phyloP scores from a whole-genome alignment of 2,329 filamentous ascomycete genomes.

The Aspergillus ruber region DNA sequence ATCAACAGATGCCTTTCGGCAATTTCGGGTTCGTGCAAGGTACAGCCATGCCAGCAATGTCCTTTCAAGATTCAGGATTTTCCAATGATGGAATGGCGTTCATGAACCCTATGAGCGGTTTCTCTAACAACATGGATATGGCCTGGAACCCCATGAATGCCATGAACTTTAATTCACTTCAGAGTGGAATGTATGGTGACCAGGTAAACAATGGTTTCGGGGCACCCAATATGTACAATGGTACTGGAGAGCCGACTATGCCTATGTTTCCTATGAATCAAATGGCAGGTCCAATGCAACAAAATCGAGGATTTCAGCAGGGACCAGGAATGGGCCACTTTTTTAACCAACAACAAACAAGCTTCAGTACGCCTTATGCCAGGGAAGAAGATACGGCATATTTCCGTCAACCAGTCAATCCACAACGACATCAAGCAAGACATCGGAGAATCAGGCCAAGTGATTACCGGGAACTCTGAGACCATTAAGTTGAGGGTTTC shows the following conservation, averaged over 20 bases:
- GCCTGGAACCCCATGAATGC: conserved; percentile 42
- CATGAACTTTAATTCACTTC: conserved; percentile 33
- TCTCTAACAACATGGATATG: conserved; percentile 27
- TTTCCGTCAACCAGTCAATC: conserved; percentile 92
- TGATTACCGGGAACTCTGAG: conserved; percentile 77
- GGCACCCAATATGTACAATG: conserved; percentile 30
- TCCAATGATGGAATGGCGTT: conserved; percentile 25
- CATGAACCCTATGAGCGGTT: conserved; percentile 38
- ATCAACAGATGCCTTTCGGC: conserved; percentile 31
- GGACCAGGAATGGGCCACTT: conserved; percentile 39
- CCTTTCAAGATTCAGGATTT: conserved; percentile 30
- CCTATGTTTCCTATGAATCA: conserved; percentile 33
- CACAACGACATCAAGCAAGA: conserved; percentile 78
- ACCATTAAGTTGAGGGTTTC: neutral
- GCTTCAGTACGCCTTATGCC: conserved; percentile 48
- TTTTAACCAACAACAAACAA: conserved; percentile 53
- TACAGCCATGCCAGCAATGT: conserved; percentile 24
- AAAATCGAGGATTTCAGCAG: conserved; percentile 26
- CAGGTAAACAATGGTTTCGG: conserved; percentile 26
- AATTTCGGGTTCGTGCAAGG: conserved; percentile 27
- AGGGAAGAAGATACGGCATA: conserved; percentile 82
- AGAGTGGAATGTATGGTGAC: conserved; percentile 30
- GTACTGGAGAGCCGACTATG: conserved; percentile 23
- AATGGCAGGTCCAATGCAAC: conserved; percentile 21
- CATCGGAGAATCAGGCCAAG: conserved; percentile 75